Evolutionary conservation across 2,329 filamentous ascomycete species (phyloP).

Genomic region (Dendryphion nanum): DNA sequence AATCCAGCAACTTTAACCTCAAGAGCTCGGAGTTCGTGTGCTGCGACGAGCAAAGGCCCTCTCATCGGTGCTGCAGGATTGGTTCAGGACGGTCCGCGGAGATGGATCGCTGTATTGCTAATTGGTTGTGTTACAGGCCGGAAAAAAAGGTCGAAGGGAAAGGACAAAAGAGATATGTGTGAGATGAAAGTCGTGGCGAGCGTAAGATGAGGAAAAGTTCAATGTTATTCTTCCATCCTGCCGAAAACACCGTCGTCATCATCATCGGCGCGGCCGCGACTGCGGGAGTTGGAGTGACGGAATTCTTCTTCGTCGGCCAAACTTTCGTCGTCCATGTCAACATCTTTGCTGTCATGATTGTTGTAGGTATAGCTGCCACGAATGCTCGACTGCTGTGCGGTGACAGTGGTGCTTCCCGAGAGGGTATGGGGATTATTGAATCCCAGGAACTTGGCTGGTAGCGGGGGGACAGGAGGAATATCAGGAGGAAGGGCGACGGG

Average conservation of each 20-base stretch:
- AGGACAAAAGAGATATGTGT: slow-evolving; percentile 2
- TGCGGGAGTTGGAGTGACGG: slow-evolving; percentile 39
- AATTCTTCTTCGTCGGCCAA: slow-evolving; percentile 67
- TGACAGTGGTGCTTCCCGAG: slow-evolving; percentile 54
- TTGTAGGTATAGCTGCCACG: slow-evolving; percentile 60
- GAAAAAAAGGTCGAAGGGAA: slow-evolving; percentile 13
- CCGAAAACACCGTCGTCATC: slow-evolving; percentile 96
- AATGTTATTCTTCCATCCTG: slow-evolving; percentile 74
- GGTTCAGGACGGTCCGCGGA: slow-evolving; percentile 32
- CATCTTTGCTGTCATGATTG: slow-evolving; percentile 46
- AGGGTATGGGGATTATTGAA: slow-evolving; percentile 54
- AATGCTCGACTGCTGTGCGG: slow-evolving; percentile 60
- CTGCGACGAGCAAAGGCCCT: slow-evolving; percentile 25
- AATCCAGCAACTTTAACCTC: slow-evolving; percentile 39
- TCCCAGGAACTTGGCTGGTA: slow-evolving; percentile 76
- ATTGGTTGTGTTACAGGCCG: slow-evolving; percentile 36
- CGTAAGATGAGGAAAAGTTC: background rate
- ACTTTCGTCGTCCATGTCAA: slow-evolving; percentile 58
- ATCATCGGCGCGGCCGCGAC: slow-evolving; percentile 69
- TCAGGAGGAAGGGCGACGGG: slow-evolving; percentile 65
- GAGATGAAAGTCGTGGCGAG: background rate
- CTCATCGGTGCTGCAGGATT: slow-evolving; percentile 42
- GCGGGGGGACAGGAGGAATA: slow-evolving; percentile 81
- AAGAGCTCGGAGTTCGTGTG: slow-evolving; percentile 32
- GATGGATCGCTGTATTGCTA: slow-evolving; percentile 38